Evolutionary conservation across 1,284 basidiomycete species (phyloP).

Genomic region (Ustilago lituana): DNA sequence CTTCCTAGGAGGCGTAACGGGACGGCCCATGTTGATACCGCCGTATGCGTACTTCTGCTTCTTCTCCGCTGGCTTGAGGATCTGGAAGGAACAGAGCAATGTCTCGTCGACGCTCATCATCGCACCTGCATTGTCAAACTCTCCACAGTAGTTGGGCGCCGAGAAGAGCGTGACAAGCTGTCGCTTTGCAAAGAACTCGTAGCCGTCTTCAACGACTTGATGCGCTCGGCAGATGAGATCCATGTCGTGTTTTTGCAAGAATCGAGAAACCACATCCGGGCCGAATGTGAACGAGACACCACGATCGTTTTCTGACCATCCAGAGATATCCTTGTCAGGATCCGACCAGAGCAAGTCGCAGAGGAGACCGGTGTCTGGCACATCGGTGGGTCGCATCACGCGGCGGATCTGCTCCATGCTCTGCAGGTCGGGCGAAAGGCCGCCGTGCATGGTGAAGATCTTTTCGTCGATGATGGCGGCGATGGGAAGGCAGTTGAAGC

Average conservation of each 20-base stretch:
- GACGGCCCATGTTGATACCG: constrained; percentile 70
- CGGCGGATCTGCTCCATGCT: constrained; percentile 99
- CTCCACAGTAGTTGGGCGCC: constrained; percentile 96
- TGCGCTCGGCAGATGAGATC: constrained; percentile 98
- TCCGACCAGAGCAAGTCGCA: constrained; percentile 99
- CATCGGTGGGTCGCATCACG: constrained; percentile 98
- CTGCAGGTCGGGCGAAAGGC: constrained; percentile 93
- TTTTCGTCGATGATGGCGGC: constrained; percentile 97
- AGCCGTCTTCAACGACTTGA: constrained; percentile 99
- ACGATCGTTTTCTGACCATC: constrained; percentile 99
- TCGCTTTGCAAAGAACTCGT: constrained; percentile 98
- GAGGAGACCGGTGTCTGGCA: constrained; percentile 96
- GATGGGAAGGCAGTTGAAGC: constrained; percentile 94
- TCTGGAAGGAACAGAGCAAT: constrained; percentile 91
- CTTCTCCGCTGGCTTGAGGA: constrained; percentile 98
- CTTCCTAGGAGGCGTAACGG: constrained; percentile 72
- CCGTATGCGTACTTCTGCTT: constrained; percentile 79
- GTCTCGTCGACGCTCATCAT: constrained; percentile 99
- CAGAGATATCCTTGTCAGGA: constrained; percentile 98
- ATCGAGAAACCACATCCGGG: constrained; percentile 94
- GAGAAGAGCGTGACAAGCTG: constrained; percentile 97
- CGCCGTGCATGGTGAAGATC: constrained; percentile 89
- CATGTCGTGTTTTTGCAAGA: constrained; percentile 98
- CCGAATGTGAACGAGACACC: constrained; percentile 99
- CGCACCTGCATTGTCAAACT: constrained; percentile 98